Evolutionary conservation across 2,329 filamentous ascomycete genomes (phyloP).

Genomic region (Clarireedia paspali): DNA sequence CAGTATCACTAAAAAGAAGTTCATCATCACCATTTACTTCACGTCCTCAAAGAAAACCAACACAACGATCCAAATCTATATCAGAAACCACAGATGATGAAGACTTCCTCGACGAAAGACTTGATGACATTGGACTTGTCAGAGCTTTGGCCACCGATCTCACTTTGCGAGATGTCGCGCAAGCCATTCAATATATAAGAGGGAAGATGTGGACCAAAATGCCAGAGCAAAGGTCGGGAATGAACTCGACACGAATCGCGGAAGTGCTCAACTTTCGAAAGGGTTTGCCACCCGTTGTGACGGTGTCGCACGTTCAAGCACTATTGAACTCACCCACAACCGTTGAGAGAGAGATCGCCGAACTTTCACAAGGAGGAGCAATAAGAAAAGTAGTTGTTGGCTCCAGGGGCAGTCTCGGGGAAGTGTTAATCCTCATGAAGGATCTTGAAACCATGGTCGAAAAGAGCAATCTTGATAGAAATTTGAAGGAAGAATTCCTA

Average conservation of each 20-base stretch:
- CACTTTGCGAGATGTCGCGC: conserved; percentile 52
- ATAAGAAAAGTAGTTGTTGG: conserved; percentile 58
- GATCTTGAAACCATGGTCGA: conserved; percentile 46
- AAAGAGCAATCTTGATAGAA: conserved; percentile 32
- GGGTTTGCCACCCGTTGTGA: conserved; percentile 55
- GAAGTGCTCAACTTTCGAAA: conserved; percentile 55
- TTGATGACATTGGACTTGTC: conserved; percentile 54
- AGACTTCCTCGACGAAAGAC: conserved; percentile 37
- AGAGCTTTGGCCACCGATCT: conserved; percentile 47
- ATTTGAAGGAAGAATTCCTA: conserved; percentile 44
- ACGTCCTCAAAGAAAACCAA: conserved; percentile 25
- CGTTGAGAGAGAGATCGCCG: conserved; percentile 60
- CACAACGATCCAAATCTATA: conserved; percentile 11
- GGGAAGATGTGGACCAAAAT: conserved; percentile 56
- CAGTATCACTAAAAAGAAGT: conserved; percentile 23
- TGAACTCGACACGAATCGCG: conserved; percentile 55
- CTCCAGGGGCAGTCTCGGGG: conserved; percentile 47
- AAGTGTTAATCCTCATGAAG: conserved; percentile 52
- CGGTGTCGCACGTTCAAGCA: conserved; percentile 57
- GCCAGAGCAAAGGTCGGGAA: conserved; percentile 48
- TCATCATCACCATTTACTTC: conserved; percentile 24
- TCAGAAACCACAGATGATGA: conserved; percentile 13
- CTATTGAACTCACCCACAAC: conserved; percentile 54
- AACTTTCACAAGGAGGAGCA: conserved; percentile 48
- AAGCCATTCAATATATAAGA: conserved; percentile 57